Percentiles rank a stretch among this genome's conserved stretches.
These are phyloP conservation scores for Cardiospermum halicacabum DNA, from an alignment of 345 rosid genomes.

Conservation along the genomic window DNA sequence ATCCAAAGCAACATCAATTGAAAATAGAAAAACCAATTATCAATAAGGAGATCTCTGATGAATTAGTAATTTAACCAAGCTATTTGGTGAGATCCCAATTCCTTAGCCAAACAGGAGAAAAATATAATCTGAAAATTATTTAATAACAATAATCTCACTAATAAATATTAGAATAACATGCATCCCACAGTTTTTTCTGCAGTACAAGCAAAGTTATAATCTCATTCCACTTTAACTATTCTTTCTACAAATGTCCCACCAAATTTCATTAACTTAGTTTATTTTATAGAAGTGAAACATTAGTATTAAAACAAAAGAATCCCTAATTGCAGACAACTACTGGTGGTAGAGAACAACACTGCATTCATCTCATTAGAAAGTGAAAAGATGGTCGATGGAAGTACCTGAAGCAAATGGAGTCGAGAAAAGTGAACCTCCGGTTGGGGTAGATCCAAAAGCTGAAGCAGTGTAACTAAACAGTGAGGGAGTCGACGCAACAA, in stretches of 20 bases:
- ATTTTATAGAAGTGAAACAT: background rate
- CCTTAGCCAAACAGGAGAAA: background rate
- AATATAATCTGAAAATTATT: background rate
- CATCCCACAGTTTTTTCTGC: background rate
- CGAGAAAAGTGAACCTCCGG: conserved; percentile 53
- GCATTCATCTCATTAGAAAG: background rate
- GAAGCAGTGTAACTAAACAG: conserved; percentile 43
- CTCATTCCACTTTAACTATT: background rate
- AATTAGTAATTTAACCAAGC: background rate
- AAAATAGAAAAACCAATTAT: conserved; percentile 4
- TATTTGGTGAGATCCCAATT: background rate
- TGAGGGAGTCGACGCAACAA: conserved; percentile 65
- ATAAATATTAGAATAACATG: background rate
- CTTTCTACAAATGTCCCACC: background rate
- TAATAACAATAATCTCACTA: background rate
- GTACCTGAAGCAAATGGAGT: conserved; percentile 66
- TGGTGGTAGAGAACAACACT: background rate
- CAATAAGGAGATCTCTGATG: background rate
- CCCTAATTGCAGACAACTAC: background rate
- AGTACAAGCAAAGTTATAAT: background rate
- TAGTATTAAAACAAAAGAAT: background rate
- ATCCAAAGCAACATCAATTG: background rate
- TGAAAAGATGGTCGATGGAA: conserved; percentile 1
- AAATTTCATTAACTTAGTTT: background rate
- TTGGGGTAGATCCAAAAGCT: conserved; percentile 42